Evolutionary conservation across 1,139 yeast genomes (phyloP), one percentile per base, ranked within the genome.

Genomic region (Yarrowia galli): DNA sequence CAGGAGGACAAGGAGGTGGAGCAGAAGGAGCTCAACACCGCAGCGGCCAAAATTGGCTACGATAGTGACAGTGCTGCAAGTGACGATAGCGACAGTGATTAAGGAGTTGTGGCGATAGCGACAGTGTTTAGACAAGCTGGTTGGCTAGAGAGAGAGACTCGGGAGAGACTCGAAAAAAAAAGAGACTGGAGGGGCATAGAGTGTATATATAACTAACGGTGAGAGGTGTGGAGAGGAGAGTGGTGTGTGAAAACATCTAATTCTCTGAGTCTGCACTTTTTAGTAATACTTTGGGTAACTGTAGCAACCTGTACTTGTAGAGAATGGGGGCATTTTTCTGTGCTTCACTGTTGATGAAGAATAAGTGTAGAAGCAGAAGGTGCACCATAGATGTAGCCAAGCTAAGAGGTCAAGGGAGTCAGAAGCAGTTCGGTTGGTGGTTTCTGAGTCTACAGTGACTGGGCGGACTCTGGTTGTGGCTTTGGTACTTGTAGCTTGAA

Each of bases 191-290:
- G 23, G 36, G 48, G 63, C 48, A 56, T 56, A 56, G 63, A 56
- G 63, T 56, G 63, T 56, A 56, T 40, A 56, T 56, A 56, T 56
- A 56, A 42, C 63, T 56, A 56, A 56, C 63, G 20, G 60, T 56
- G 63, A 42, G 23, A 46, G 35, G 51, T 46, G 35, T 32, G 16
- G 20, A 12, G 51, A 23, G 35, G 13, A 6, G 48, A 9, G 9
- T 1, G 20, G 25, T 2, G 23, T 42, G 45, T 9, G 18, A 2
- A n/a, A 40, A 7, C 18, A 12, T 20, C 20, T n/a, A 1, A 6
- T 40, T 40, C 20, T n/a, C 43, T 28, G 32, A 28, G 32, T 20
- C 16, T n/a, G 18, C 25, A 13, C 25, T 20, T 43, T 45, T 45
- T 45, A 23, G 49, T 45, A 45, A 22, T 22, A 15, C 3, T 20